Conservation (phyloP, 108 stramenopile species). For the Poteriospumella lacustris region DNA sequence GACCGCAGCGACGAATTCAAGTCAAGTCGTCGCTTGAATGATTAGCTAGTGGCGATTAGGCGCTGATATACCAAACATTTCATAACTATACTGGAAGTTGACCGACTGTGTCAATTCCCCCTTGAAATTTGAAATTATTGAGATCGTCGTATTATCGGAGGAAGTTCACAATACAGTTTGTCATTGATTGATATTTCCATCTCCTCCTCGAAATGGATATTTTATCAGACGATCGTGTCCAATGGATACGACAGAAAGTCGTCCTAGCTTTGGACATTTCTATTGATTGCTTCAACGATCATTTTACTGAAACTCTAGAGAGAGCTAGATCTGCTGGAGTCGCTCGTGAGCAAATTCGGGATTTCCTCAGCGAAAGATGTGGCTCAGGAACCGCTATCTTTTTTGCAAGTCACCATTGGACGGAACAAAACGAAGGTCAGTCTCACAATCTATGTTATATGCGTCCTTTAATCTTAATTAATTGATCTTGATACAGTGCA, state of each 20-base stretch:
- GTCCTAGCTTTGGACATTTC: constrained; percentile 14
- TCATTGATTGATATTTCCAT: no score
- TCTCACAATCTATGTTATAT: not conserved
- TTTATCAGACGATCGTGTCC: not conserved
- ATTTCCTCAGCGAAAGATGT: constrained; percentile 9
- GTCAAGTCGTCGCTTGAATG: no score
- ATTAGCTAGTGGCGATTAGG: no score
- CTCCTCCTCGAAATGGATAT: no score
- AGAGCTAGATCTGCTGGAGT: constrained; percentile 27
- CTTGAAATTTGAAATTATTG: no score
- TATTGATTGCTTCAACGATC: constrained; percentile 1
- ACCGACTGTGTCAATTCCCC: no score
- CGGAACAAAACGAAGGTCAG: constrained; percentile 12
- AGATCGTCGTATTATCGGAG: no score
- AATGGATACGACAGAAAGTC: constrained; percentile 26
- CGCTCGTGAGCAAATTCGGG: constrained; percentile 2
- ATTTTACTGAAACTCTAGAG: constrained; percentile 24
- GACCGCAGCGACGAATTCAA: no score
- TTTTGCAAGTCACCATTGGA: constrained; percentile 9
- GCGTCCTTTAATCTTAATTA: not conserved
- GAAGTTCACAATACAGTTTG: no score
- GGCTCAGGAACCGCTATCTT: not conserved
- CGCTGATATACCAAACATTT: no score
- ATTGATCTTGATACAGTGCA: not conserved
- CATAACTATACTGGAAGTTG: no score